Percentiles rank a stretch among this genome's conserved stretches.
Conservation (phyloP, 768 basidiomycete genomes). For the Tulasnella sp. region DNA sequence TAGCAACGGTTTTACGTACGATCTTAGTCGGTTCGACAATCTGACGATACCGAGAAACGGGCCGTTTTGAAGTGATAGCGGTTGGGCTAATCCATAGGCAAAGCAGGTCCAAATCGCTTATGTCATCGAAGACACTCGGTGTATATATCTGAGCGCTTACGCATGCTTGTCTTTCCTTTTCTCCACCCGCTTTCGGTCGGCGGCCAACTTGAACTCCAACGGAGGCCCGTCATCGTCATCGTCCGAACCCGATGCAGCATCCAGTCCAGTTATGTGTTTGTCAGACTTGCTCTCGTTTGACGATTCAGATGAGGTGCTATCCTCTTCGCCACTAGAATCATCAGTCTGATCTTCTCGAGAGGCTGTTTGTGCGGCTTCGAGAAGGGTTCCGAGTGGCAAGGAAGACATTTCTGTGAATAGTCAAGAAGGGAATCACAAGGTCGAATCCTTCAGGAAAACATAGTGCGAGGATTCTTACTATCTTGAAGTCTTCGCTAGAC, state of each 20-base stretch:
- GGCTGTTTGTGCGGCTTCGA: conserved; percentile 2
- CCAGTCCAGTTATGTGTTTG: conserved; percentile 20
- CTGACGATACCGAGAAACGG: conserved; percentile 59
- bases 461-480: background rate
- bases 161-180: conserved; percentile 77
- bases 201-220: conserved; percentile 16
- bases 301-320: too few relatives aligned
- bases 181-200: conserved; percentile 34
- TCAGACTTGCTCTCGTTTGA: too few relatives aligned
- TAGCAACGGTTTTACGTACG: conserved; percentile 34
- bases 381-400: conserved; percentile 4
- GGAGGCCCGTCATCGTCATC: conserved; percentile 27
- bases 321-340: conserved; percentile 6
- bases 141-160: conserved; percentile 36
- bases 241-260: conserved; percentile 25
- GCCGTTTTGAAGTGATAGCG: conserved; percentile 75
- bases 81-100: too few relatives aligned
- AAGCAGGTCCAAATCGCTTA: background rate
- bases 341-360: conserved; percentile 7
- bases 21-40: conserved; percentile 57
- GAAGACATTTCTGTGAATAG: background rate
- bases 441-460: too few relatives aligned
- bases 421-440: background rate
- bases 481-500: background rate
- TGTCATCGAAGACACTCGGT: conserved; percentile 4